Evolutionary conservation across 495 filamentous ascomycete species (phyloP).

Genomic region (Pseudevernia furfuracea): DNA sequence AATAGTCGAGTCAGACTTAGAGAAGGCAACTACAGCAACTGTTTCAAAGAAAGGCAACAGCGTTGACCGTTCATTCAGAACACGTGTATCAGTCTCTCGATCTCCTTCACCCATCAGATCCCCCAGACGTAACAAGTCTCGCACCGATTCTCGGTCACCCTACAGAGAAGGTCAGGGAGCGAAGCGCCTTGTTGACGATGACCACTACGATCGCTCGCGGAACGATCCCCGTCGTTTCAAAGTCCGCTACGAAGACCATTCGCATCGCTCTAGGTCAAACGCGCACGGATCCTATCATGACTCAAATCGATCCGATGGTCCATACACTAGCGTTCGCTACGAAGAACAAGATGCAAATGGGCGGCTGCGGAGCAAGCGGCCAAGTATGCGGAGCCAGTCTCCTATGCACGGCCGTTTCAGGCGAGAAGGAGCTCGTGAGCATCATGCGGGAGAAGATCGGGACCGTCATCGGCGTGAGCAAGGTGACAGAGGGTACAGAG

Average conservation of each 20-base stretch:
- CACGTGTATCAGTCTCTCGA: constrained; percentile 39
- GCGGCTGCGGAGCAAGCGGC: constrained; percentile 46
- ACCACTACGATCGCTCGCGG: constrained; percentile 45
- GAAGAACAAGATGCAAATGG: constrained; percentile 42
- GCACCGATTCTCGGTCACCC: constrained; percentile 33
- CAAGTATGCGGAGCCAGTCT: constrained; percentile 61
- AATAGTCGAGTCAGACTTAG: constrained; percentile 68
- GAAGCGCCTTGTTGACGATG: constrained; percentile 65
- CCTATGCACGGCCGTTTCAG: constrained; percentile 29
- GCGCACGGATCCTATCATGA: constrained; percentile 53
- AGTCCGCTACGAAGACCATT: constrained; percentile 50
- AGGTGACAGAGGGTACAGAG: constrained; percentile 13
- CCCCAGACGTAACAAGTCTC: constrained; percentile 37
- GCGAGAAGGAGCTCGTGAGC: constrained; percentile 4
- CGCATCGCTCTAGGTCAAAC: constrained; percentile 37
- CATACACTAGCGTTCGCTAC: constrained; percentile 41
- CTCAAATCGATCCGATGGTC: constrained; percentile 51
- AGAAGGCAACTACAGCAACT: constrained; percentile 72
- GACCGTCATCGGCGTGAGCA: constrained; percentile 7
- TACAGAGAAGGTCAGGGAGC: constrained; percentile 46
- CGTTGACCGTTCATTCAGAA: constrained; percentile 68
- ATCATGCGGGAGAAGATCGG: not conserved
- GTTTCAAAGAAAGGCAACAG: constrained; percentile 64
- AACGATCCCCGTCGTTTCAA: constrained; percentile 52
- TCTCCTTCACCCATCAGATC: constrained; percentile 42